Base-by-base conservation (phyloP, 2,329 filamentous ascomycete genomes). In the Ceratocystis cubensis region DNA sequence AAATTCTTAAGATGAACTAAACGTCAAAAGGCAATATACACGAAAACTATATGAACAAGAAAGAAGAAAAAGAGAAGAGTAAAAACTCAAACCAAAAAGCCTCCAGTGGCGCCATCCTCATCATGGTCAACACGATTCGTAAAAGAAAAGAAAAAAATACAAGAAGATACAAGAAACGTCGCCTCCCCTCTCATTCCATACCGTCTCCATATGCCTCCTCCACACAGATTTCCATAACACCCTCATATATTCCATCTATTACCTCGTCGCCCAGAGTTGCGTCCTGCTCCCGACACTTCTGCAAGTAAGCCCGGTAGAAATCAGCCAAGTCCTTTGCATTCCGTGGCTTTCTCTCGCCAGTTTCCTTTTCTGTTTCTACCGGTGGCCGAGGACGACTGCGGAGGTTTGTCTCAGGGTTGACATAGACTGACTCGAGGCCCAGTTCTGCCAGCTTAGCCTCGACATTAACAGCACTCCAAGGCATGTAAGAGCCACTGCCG, bases 381-480 rank as follows among this genome's bases (percentile, higher is more conserved):
- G n/a, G 75, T 72, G 50, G 15, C 37, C 25, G 53, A 20, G 41
- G 48, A 15, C 63, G 48, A 30, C 53, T 56, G 33, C 63, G 63
- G 1, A 65, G 8, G 20, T 17, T 30, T 10, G 63, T 44, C n/a
- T 57, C 30, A n/a, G 28, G 37, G 50, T 44, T 17, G 33, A 65
- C 41, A 50, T 70, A 75, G 44, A 76, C 71, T 65, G 81, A 78
- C 65, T 81, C 78, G 62, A 81, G 72, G 65, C 77, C 79, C 53
- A 76, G 69, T 68, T 78, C 77, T 65, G 82, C 78, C 1, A 83
- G 74, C 70, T 79, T 79, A 70, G 78, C 75, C 69, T 81, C 78
- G 48, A 84, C 75, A 68, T 82, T 80, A 37, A 75, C 75, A 3
- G 77, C 73, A 69, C 78, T 82, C 74, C 82, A 80, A 44, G 80